Conservation (phyloP, 2,329 filamentous ascomycete genomes). For the Aaosphaeria pasadenensis region DNA sequence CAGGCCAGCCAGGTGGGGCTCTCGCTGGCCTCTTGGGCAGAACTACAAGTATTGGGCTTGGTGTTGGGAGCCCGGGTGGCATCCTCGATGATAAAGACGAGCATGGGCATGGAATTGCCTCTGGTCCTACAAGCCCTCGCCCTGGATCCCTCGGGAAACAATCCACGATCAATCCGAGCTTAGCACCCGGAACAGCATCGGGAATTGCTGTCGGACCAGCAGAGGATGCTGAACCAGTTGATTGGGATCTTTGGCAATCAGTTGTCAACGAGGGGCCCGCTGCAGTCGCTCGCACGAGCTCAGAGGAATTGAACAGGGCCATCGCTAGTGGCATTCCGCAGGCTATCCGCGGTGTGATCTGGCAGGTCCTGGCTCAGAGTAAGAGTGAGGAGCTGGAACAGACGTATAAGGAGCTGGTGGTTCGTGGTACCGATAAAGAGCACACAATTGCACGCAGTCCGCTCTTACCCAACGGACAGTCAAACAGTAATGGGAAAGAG, state of each 20-base stretch:
- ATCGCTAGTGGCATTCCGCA: constrained; percentile 93
- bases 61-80: constrained; percentile 49
- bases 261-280: constrained; percentile 93
- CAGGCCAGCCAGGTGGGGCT: constrained; percentile 35
- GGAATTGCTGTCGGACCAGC: constrained; percentile 76
- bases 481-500: constrained; percentile 50
- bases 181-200: constrained; percentile 82
- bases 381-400: constrained; percentile 87
- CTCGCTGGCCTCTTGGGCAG: constrained; percentile 42
- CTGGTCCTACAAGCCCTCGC: constrained; percentile 25
- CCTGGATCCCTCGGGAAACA: constrained; percentile 48
- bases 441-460: constrained; percentile 22
- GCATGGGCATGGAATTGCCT: constrained; percentile 19
- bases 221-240: constrained; percentile 70
- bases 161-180: constrained; percentile 62
- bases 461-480: constrained; percentile 47
- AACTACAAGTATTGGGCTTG: constrained; percentile 41
- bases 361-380: constrained; percentile 95
- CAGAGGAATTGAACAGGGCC: constrained; percentile 84
- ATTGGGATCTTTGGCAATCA: constrained; percentile 97
- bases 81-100: constrained; percentile 46
- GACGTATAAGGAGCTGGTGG: constrained; percentile 79
- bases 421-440: constrained; percentile 78
- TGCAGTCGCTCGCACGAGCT: constrained; percentile 80
- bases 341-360: constrained; percentile 95